Percentiles rank a stretch among this genome's conserved stretches.
Evolutionary conservation across 1,284 basidiomycete species (phyloP).

Genomic region (Ustilago cynodontis): DNA sequence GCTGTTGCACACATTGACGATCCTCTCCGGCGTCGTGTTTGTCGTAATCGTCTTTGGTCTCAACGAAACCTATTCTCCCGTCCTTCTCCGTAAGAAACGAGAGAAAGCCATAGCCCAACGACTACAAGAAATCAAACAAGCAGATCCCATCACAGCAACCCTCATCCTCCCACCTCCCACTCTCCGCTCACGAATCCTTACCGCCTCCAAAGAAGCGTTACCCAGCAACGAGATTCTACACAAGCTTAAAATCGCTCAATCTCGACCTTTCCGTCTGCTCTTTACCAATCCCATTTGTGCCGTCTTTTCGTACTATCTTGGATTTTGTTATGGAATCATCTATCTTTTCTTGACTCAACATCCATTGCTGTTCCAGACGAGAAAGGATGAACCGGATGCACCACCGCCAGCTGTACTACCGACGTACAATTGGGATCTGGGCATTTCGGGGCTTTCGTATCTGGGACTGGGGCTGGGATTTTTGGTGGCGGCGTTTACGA

Average conservation of each 20-base stretch:
- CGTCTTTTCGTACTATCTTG: conserved; percentile 72
- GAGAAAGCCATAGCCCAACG: conserved; percentile 24
- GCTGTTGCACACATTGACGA: conserved; percentile 57
- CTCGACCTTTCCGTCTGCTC: conserved; percentile 70
- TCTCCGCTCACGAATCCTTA: neutral
- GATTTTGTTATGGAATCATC: conserved; percentile 72
- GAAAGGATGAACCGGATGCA: conserved; percentile 61
- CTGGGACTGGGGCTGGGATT: conserved; percentile 72
- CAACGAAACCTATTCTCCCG: conserved; percentile 60
- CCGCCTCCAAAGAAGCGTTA: neutral
- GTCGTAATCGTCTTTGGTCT: conserved; percentile 36
- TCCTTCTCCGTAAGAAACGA: conserved; percentile 55
- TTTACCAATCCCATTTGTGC: conserved; percentile 67
- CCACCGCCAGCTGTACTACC: conserved; percentile 61
- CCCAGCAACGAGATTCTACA: conserved; percentile 31
- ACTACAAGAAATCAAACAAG: conserved; percentile 23
- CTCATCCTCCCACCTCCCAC: neutral
- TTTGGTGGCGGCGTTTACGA: conserved; percentile 68
- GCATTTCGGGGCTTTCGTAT: conserved; percentile 70
- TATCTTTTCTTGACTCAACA: conserved; percentile 71
- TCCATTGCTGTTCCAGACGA: conserved; percentile 71
- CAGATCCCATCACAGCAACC: conserved; percentile 11
- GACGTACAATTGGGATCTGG: conserved; percentile 71
- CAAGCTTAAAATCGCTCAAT: conserved; percentile 62
- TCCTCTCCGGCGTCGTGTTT: conserved; percentile 35